A percentile compares a stretch with the other conserved stretches of the same genome.
Evolutionary conservation across 1,139 yeast genomes (phyloP).

Genomic region (Yamadazyma epiphylla): DNA sequence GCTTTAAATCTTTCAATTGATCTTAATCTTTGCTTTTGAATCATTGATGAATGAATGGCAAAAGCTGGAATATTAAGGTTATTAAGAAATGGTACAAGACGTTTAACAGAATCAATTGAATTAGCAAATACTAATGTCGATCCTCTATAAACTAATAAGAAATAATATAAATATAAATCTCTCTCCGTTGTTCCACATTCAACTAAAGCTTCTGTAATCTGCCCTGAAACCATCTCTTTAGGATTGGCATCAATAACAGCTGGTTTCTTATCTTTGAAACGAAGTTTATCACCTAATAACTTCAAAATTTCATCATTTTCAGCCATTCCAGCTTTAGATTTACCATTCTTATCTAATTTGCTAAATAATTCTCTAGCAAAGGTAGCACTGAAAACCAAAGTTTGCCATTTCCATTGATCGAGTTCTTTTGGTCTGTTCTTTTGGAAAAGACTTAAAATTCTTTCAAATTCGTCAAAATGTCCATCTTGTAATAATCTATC

Average conservation of each 20-base stretch:
- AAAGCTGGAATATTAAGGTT: slow-evolving; percentile 70
- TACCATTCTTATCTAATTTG: slow-evolving; percentile 47
- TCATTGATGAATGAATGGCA: slow-evolving; percentile 90
- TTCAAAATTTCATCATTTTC: slow-evolving; percentile 54
- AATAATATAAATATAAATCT: slow-evolving; percentile 86
- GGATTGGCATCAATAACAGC: slow-evolving; percentile 83
- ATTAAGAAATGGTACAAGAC: slow-evolving; percentile 72
- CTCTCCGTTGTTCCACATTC: slow-evolving; percentile 91
- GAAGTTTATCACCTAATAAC: slow-evolving; percentile 53
- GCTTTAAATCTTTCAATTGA: slow-evolving; percentile 72
- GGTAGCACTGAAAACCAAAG: slow-evolving; percentile 91
- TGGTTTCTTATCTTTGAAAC: slow-evolving; percentile 58
- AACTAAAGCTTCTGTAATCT: slow-evolving; percentile 79
- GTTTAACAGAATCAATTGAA: slow-evolving; percentile 88
- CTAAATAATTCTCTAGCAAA: slow-evolving; percentile 80
- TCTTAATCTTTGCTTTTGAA: slow-evolving; percentile 87
- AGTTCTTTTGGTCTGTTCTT: slow-evolving; percentile 31
- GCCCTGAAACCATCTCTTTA: slow-evolving; percentile 69
- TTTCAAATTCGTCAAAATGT: slow-evolving; percentile 89
- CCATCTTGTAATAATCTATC: slow-evolving; percentile 94
- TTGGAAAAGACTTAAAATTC: slow-evolving; percentile 61
- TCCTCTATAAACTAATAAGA: slow-evolving; percentile 82
- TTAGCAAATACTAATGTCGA: slow-evolving; percentile 89
- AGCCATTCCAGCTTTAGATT: slow-evolving; percentile 25
- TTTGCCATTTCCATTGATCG: slow-evolving; percentile 67